Evolutionary conservation across 179 eudicot species (phyloP), one percentile per base, ranked within the genome.

Genomic region (Silene vulgaris): DNA sequence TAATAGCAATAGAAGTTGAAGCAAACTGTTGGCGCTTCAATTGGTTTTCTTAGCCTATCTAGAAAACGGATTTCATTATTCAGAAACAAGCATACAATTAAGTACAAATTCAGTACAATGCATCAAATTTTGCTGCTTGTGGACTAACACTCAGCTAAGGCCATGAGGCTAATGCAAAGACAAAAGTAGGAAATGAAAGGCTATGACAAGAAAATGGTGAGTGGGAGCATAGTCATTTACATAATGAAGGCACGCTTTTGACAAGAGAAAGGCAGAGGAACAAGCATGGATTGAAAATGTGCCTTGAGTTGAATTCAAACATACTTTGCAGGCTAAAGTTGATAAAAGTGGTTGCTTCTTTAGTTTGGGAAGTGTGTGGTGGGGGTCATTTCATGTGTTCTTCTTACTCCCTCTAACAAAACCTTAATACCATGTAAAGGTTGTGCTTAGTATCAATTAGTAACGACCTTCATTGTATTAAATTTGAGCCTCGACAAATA

Each of bases 161-260:
- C 19, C 40, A 48, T 50, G 73, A 19, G 76, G 43, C 66, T 54
- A 9, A 72, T 78, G 45, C 73, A 35, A 32, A 48, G 65, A 37
- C 76, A 71, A 37, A 78, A 73, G 69, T 67, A 67, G 57, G n/a
- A 56, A 60, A 73, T 65, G 69, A 67, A 66, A 29, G 50, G 69
- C 64, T 61, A 35, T 60, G 73, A 61, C 28, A 70, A 61, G 63
- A 40, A 75, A 60, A 2, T 35, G 57, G 43, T 63, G 60, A 80
- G 82, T 80, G 79, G 79, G 60, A 75, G 73, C 82, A 75, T 4
- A 75, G 79, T 80, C 79, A 75, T 26, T 56, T 70, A 60, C 82
- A 75, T 70, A 64, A 65, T 63, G 61, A 62, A 56, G 67, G 60
- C 74, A 78, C 12, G 64, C 65, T 69, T 69, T 67, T 66, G 81